These are phyloP conservation scores for Umbelopsis vinacea DNA, from an alignment of 192 early-diverging fungal species.

Conservation along the genomic window DNA sequence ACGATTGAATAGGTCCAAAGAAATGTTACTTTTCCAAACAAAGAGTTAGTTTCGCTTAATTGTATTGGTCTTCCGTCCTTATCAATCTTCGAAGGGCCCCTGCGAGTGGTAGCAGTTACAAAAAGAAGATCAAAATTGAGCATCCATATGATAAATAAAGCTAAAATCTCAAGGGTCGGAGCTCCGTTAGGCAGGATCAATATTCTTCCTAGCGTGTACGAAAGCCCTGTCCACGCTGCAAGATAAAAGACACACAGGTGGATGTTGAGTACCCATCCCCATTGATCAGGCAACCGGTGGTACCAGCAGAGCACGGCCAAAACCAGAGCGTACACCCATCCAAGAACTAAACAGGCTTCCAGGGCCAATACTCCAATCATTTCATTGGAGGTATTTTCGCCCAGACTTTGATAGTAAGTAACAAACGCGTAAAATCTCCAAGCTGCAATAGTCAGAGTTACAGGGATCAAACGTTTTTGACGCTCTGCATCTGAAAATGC, in stretches of 20 bases:
- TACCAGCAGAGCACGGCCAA: conserved; percentile 31
- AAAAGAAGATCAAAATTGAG: conserved; percentile 25
- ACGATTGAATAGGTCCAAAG: conserved; percentile 45
- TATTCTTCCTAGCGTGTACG: not conserved
- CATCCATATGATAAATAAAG: not conserved
- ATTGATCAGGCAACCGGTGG: conserved; percentile 28
- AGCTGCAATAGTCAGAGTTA: not conserved
- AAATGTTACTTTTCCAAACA: conserved; percentile 44
- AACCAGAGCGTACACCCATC: conserved; percentile 34
- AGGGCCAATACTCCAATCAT: not conserved
- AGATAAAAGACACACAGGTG: conserved; percentile 34
- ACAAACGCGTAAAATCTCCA: not conserved
- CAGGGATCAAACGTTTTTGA: not conserved
- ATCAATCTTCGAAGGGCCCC: conserved; percentile 28
- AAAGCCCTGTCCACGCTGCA: not conserved
- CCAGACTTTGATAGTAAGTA: not conserved
- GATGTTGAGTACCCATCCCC: conserved; percentile 43
- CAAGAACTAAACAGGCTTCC: not conserved
- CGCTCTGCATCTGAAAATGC: conserved; percentile 9
- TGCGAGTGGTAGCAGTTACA: conserved; percentile 18
- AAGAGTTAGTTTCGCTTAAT: conserved; percentile 27
- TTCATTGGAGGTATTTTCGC: not conserved
- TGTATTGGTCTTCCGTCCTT: conserved; percentile 11
- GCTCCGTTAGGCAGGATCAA: not conserved
- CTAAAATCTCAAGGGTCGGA: not conserved